Evolutionary conservation across 768 basidiomycete species (phyloP), one percentile per base, ranked within the genome.

Genomic region (Rhizopogon rudus): DNA sequence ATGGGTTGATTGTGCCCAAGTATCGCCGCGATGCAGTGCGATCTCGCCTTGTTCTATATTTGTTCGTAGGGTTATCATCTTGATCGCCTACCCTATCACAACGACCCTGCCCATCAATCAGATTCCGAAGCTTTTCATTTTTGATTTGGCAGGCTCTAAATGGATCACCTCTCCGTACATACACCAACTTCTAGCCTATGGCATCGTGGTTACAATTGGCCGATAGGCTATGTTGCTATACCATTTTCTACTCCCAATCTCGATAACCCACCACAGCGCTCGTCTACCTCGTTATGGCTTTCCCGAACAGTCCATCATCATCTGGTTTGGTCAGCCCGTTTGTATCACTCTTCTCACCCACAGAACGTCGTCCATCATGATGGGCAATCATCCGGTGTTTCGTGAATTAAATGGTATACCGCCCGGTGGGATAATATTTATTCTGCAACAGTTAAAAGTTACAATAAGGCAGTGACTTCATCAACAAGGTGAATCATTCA

Each of bases 31-130:
- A 50, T 42, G 33, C 39, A 37, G 55, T 60, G 60, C 59, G 63
- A 65, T 64, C 28, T 42, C 51, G 55, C 56, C 54, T 55, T 55
- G 48, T 60, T 54, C 61, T 63, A 60, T 61, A 55, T 58, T 56
- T 63, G 59, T 35, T 12, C 1, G 41, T 55, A 58, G 61, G 67
- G 60, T 61, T 49, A 66, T 63, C 65, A 70, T 61, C 61, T 68
- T 66, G 68, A 70, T 70, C 68, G 60, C 60, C 63, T 66, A 70
- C 70, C 70, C 68, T 71, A 70, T 70, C 69, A 70, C 61, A 59
- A 44, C 68, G 69, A 70, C 69, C 68, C 68, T 69, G 49, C 46
- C n/a, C 62, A 68, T 68, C 67, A 68, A 61, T 58, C 60, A 63
- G 64, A 68, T 68, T 68, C 62, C 66, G 66, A 63, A 65, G 60